Percentiles rank a stretch among this genome's conserved stretches.
Evolutionary conservation across 2,329 filamentous ascomycete genomes (phyloP).

Genomic region (Boeremia exigua): DNA sequence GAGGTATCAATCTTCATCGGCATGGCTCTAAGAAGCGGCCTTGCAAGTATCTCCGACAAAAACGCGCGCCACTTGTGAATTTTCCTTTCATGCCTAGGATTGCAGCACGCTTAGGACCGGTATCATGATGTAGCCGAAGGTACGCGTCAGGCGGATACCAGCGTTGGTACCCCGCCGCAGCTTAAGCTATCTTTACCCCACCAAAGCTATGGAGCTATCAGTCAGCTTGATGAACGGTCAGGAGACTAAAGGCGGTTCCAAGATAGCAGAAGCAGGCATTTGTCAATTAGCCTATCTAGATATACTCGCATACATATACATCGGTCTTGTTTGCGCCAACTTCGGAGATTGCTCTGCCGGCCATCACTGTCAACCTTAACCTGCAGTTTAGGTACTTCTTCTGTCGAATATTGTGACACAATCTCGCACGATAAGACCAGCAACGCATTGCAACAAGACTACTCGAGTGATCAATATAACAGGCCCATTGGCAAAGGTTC

Average conservation of each 20-base stretch:
- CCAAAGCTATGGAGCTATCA: conserved; percentile 17
- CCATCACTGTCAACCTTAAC: too few relatives aligned
- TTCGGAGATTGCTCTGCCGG: too few relatives aligned
- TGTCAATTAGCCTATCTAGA: neutral
- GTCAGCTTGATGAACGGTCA: neutral
- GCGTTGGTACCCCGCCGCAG: conserved; percentile 23
- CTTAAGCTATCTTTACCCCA: conserved; percentile 25
- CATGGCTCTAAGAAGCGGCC: neutral
- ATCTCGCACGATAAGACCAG: too few relatives aligned
- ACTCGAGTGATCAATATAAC: too few relatives aligned
- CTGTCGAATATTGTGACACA: too few relatives aligned
- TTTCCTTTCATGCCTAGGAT: neutral
- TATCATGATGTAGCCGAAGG: conserved; percentile 4
- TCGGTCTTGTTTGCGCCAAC: too few relatives aligned
- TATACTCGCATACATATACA: neutral
- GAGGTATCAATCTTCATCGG: neutral
- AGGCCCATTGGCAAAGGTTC: too few relatives aligned
- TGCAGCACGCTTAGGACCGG: conserved; percentile 18
- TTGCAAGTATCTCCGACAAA: neutral
- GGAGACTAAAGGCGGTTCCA: conserved; percentile 3
- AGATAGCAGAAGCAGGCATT: conserved; percentile 6
- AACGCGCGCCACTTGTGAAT: neutral
- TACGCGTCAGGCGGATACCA: conserved; percentile 11
- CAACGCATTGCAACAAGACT: too few relatives aligned
- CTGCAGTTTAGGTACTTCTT: too few relatives aligned